phyloP scores from a whole-genome alignment of 2,329 filamentous ascomycete genomes.

The Sclerotinia sclerotiorum region DNA sequence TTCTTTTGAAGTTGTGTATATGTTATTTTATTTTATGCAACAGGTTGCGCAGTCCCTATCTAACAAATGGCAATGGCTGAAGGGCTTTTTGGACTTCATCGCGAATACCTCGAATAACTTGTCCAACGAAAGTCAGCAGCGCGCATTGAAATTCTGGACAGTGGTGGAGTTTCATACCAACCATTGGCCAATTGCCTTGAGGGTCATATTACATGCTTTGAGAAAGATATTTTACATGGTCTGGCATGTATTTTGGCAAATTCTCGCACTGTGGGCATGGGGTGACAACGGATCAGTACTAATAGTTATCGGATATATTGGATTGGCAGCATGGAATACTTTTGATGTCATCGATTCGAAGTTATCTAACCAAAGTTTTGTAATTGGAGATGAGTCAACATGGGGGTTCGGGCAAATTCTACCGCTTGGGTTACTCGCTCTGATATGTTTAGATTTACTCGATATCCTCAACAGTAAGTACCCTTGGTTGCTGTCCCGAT shows the following conservation, averaged over 20 bases:
- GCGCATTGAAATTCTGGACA: background rate
- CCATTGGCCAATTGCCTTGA: background rate
- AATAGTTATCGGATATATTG: constrained; percentile 24
- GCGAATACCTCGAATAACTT: background rate
- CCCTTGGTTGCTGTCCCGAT: background rate
- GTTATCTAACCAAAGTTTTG: constrained; percentile 22
- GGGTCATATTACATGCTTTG: background rate
- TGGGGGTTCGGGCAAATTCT: constrained; percentile 30
- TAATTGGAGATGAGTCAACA: constrained; percentile 22
- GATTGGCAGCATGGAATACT: constrained; percentile 25
- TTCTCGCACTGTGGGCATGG: constrained; percentile 24
- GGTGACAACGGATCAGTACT: constrained; percentile 22
- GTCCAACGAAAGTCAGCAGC: background rate
- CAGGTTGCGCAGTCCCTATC: background rate
- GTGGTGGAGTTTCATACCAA: background rate
- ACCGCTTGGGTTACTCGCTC: constrained; percentile 24
- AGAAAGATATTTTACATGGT: background rate
- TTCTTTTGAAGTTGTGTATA: constrained; percentile 19
- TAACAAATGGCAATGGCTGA: constrained; percentile 2
- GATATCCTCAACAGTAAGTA: constrained; percentile 26
- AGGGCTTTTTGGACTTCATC: background rate
- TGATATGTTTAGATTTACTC: constrained; percentile 24
- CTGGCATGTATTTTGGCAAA: constrained; percentile 14
- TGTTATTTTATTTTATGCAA: constrained; percentile 14
- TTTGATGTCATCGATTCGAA: constrained; percentile 27